These are phyloP conservation scores for Miscanthus lutarioriparius DNA, from an alignment of 176 grass and related monocot species.

Conservation along the genomic window DNA sequence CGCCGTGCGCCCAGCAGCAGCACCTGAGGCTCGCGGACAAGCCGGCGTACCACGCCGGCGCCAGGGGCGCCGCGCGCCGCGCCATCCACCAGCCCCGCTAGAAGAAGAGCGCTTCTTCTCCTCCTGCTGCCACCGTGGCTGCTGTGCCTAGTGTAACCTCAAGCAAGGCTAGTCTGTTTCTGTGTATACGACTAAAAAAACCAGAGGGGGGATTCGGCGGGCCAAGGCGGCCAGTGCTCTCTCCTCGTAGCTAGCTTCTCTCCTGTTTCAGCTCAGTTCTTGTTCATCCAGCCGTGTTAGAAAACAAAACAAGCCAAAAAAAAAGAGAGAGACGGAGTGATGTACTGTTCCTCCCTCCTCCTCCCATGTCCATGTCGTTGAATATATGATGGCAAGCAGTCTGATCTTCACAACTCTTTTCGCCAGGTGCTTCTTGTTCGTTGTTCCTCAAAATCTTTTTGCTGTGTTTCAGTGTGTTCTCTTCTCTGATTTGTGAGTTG, in stretches of 20 bases:
- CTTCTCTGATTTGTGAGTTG: neutral
- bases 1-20: neutral
- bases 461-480: neutral
- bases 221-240: neutral
- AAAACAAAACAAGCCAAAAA: neutral
- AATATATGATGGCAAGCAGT: slow-evolving; percentile 44
- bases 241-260: neutral
- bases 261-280: slow-evolving; percentile 48
- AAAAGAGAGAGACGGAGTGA: slow-evolving; percentile 20
- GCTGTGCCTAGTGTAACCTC: slow-evolving; percentile 45
- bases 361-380: slow-evolving; percentile 38
- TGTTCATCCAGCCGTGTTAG: slow-evolving; percentile 31
- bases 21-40: slow-evolving; percentile 51
- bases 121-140: neutral
- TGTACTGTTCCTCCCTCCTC: neutral
- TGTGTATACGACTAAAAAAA: slow-evolving; percentile 61
- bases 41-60: slow-evolving; percentile 41
- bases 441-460: neutral
- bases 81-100: slow-evolving; percentile 92
- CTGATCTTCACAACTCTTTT: slow-evolving; percentile 18
- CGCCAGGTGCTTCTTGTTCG: neutral
- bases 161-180: slow-evolving; percentile 18
- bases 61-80: slow-evolving; percentile 32
- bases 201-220: slow-evolving; percentile 12
- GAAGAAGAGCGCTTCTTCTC: neutral